Base-by-base conservation (phyloP, 169 alveolate genomes). In the Fabrea salina region DNA sequence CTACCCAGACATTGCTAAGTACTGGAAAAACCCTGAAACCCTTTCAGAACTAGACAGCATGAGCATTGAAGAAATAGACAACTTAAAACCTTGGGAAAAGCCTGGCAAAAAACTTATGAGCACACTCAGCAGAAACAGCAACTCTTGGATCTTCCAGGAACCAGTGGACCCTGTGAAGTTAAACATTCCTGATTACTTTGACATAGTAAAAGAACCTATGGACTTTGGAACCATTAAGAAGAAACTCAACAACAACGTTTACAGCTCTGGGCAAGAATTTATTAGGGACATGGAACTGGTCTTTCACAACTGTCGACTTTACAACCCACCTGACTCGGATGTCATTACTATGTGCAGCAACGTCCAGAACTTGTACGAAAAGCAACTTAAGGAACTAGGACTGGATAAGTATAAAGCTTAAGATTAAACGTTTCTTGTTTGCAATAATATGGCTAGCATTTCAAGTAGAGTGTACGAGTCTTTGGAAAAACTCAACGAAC, bases 161-260 rank as follows among this genome's bases (percentile, higher is more conserved):
- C 94, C 94, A 22, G 96, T 91, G 51, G 93, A 91, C 67, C 89
- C 89, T 33, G 67, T 59, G 47, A 86, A 88, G 71, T 79, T 82
- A 51, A 75, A 79, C 54, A 83, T 88, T 8, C 87, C 80, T 32
- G 92, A 88, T 85, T 91, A 88, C 77, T 85, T 75, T 61, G 89
- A 87, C 11, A 84, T 88, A 19, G 82, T 91, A 6, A 88, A 83
- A 58, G 57, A 84, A 27, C 96, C 96, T 1, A 91, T 91, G 93
- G 96, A 91, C 72, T 86, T 91, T 39, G 86, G 90, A 4, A 81
- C 91, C 11, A 86, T 91, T 37, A 91, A 88, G 81, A 58, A 71
- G 37, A 87, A 88, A 83, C 79, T 91, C 47, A 35, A 27, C 27
- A 64, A 57, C 41, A 86, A 82, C 74, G 50, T 61, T 16, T 91